Evolutionary conservation across 108 stramenopile species (phyloP), one percentile per base, ranked within the genome.

Genomic region (Cyclotella atomus): DNA sequence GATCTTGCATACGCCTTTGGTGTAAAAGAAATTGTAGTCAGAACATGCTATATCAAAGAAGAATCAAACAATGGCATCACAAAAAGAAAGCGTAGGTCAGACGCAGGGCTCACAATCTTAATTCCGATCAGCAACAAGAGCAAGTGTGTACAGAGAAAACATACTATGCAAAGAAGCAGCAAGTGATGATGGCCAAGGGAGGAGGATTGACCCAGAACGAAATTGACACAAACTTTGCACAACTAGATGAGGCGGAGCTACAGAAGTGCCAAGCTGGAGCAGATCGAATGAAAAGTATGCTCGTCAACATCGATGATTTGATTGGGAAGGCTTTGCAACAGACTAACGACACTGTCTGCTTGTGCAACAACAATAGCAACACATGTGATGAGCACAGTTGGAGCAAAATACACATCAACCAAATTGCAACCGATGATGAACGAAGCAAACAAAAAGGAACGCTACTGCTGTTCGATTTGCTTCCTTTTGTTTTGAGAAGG

Each of bases 341-440:
- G 19, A 49, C 47, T 19, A 49, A 49, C 19, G 47, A n/a, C n/a
- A 17, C 14, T 19, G 47, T 49, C 17, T n/a, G 47, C 19, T 49
- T 9, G 47, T 9, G n/a, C 19, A 20, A 15, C 10, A 49, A 49
- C 47, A 49, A 49, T 49, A 4, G 47, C 47, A 49, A 49, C 14
- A 17, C 19, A 49, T n/a, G 47, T 49, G 47, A 49, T 49, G 47
- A 49, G 47, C 19, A 15, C 47, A 17, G 10, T 17, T 15, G 47
- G 47, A 49, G 47, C 47, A 49, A 49, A 49, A 20, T 49, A 49
- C 47, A 49, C 47, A n/a, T 49, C 47, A 49, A 49, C 47, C 4
- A 49, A 49, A 49, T 49, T 49, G 19, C 47, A 49, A 20, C 47
- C 47, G 3, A 49, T n/a, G 3, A 49, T 49, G n/a, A 49, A 49